phyloP scores from a whole-genome alignment of 768 basidiomycete genomes.

The Suillus luteus region DNA sequence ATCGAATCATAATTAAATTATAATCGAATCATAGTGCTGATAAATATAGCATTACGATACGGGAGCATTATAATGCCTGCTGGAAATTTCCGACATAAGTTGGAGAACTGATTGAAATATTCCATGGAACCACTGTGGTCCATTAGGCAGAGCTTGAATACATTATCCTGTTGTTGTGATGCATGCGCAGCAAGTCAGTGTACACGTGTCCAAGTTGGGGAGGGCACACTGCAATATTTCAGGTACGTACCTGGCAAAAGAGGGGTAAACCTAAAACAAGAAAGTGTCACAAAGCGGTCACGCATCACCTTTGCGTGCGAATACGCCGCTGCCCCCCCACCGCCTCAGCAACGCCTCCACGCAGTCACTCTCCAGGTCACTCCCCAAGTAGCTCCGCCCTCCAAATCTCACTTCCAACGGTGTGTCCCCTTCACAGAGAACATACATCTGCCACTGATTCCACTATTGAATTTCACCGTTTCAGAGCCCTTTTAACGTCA shows the following conservation, averaged over 20 bases:
- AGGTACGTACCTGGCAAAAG: not conserved
- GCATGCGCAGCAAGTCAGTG: not conserved
- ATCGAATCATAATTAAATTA: too few relatives aligned
- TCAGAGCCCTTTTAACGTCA: not conserved
- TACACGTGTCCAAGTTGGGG: not conserved
- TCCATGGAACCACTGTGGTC: not conserved
- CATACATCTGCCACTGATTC: not conserved
- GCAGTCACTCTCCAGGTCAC: conserved; percentile 24
- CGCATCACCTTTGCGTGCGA: conserved; percentile 24
- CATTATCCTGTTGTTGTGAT: not conserved
- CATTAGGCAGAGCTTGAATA: not conserved
- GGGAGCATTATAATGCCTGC: not conserved
- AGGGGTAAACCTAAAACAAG: not conserved
- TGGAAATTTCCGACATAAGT: not conserved
- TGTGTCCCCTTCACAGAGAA: conserved; percentile 11
- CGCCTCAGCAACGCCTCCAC: conserved; percentile 17
- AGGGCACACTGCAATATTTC: not conserved
- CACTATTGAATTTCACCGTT: not conserved
- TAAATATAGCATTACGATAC: not conserved
- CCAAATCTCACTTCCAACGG: conserved; percentile 24
- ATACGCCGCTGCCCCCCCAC: conserved; percentile 9
- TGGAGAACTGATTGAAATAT: not conserved
- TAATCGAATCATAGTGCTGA: not conserved
- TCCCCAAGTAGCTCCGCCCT: conserved; percentile 14
- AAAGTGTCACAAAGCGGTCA: conserved; percentile 19